Conservation (phyloP, 2,329 filamentous ascomycete genomes). For the Seiridium unicorne region DNA sequence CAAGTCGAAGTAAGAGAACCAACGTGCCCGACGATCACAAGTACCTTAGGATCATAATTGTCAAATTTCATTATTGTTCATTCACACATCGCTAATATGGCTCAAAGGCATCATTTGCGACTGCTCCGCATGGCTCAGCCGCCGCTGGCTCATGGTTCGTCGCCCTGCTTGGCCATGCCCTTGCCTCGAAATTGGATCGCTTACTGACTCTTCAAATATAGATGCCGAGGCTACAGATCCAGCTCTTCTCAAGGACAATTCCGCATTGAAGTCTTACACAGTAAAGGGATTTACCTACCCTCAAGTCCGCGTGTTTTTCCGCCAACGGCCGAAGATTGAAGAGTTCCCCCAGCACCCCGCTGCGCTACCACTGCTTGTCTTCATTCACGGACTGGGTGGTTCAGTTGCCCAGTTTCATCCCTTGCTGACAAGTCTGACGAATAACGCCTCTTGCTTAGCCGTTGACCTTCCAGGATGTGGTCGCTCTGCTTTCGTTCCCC, state of each 20-base stretch:
- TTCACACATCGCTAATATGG: background rate
- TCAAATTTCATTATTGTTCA: background rate
- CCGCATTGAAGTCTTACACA: constrained; percentile 68
- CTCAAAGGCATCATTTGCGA: background rate
- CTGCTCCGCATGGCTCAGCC: background rate
- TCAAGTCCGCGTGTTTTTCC: constrained; percentile 78
- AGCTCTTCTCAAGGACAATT: constrained; percentile 75
- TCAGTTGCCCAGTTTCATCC: constrained; percentile 85
- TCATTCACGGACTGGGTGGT: constrained; percentile 91
- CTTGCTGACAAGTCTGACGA: constrained; percentile 76
- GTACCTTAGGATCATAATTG: background rate
- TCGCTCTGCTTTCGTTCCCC: constrained; percentile 70
- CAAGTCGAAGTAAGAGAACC: too few relatives aligned
- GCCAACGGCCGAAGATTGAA: constrained; percentile 76
- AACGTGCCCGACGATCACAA: background rate
- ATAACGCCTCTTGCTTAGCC: constrained; percentile 79
- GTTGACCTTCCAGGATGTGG: constrained; percentile 92
- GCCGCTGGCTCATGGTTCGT: background rate
- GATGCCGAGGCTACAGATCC: constrained; percentile 65
- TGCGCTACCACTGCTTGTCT: constrained; percentile 81
- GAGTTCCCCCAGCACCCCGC: constrained; percentile 73
- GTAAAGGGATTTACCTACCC: constrained; percentile 70
- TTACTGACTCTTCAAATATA: constrained; percentile 6
- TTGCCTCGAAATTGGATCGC: too few relatives aligned
- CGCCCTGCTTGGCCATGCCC: background rate